phyloP scores from a whole-genome alignment of 345 rosid species.

The Iberis pinnata region DNA sequence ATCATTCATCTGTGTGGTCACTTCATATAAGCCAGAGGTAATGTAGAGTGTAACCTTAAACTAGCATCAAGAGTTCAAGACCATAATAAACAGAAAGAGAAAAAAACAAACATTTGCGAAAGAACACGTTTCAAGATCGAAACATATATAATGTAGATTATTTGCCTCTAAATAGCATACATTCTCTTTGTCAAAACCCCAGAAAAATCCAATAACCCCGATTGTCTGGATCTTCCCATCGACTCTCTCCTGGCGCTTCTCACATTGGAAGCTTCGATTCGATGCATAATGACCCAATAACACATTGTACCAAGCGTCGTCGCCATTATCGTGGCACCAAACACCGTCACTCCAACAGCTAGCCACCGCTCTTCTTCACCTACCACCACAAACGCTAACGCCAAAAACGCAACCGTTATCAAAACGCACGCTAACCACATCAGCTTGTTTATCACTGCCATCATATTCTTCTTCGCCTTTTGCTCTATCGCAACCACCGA shows the following conservation, averaged over 20 bases:
- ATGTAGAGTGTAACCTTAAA: slow-evolving; percentile 62
- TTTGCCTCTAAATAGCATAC: slow-evolving; percentile 43
- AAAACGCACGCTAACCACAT: slow-evolving; percentile 95
- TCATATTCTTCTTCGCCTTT: slow-evolving; percentile 92
- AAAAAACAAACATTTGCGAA: no score
- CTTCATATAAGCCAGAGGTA: slow-evolving; percentile 77
- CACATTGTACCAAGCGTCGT: slow-evolving; percentile 88
- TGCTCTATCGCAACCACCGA: slow-evolving; percentile 89
- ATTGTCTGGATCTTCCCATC: slow-evolving; percentile 39
- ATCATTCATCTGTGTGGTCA: slow-evolving; percentile 41
- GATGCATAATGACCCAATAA: slow-evolving; percentile 80
- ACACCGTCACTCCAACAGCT: slow-evolving; percentile 68
- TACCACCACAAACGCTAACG: slow-evolving; percentile 75
- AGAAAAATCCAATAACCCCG: slow-evolving; percentile 36
- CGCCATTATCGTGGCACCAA: slow-evolving; percentile 78
- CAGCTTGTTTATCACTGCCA: slow-evolving; percentile 84
- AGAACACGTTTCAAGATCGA: slow-evolving; percentile 4
- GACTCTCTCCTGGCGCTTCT: slow-evolving; percentile 61
- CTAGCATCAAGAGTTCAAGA: no score
- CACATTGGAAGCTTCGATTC: slow-evolving; percentile 67
- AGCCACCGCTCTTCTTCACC: slow-evolving; percentile 69
- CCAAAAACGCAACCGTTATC: slow-evolving; percentile 64
- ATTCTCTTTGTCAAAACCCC: slow-evolving; percentile 62
- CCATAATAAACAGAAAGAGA: background rate
- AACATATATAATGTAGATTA: background rate